Percentiles rank a stretch among this genome's conserved stretches.
Evolutionary conservation across 257 asterid genomes (phyloP).

Genomic region (Rehmannia glutinosa): DNA sequence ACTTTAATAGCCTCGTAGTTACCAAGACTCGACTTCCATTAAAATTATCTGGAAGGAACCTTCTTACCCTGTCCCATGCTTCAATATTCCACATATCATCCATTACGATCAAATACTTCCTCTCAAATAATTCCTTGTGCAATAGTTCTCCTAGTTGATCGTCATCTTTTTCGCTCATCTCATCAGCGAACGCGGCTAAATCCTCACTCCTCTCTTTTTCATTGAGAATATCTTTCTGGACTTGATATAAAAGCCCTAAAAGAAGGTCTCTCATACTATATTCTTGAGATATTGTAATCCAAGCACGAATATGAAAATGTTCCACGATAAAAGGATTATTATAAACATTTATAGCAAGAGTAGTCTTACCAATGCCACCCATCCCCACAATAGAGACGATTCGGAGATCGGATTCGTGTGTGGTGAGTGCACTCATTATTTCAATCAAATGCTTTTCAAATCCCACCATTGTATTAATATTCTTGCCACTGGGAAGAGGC

Average conservation of each 20-base stretch:
- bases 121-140: neutral
- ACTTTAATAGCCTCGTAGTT: neutral
- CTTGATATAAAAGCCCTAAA: neutral
- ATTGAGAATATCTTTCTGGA: neutral
- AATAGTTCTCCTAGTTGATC: neutral
- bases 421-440: neutral
- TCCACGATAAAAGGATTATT: too few species aligned
- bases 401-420: neutral
- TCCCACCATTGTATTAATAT: neutral
- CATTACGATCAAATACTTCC: neutral
- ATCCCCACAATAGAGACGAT: neutral
- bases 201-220: neutral
- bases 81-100: neutral
- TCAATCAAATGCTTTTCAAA: neutral
- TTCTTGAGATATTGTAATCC: too few species aligned
- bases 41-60: neutral
- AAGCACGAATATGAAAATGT: too few species aligned
- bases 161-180: too few species aligned
- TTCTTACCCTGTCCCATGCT: neutral
- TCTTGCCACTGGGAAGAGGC: neutral
- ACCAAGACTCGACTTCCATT: neutral
- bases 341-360: too few species aligned
- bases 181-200: too few species aligned
- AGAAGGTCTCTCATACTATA: neutral
- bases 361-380: conserved; percentile 8